Base-by-base conservation (phyloP, 2,329 filamentous ascomycete species). In the Fusarium verrucosum region DNA sequence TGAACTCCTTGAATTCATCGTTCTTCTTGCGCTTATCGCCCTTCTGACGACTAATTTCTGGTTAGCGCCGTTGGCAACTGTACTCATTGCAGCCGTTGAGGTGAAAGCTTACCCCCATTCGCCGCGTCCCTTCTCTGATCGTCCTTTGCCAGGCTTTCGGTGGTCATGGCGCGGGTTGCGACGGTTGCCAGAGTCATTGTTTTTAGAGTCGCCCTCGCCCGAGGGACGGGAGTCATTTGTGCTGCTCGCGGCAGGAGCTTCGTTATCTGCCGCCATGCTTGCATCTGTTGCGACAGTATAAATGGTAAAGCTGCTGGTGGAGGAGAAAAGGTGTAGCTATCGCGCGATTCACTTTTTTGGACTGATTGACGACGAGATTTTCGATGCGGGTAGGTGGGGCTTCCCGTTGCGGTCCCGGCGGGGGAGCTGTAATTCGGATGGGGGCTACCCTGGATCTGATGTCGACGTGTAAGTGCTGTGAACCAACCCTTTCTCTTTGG, bases 1-100 rank as follows among this genome's bases (percentile, higher is more conserved):
- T 80, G 51, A 71, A 77, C 65, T 79, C 76, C 58, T 75, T 76
- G 55, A 75, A 80, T 49, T 79, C 77, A 57, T 76, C 74, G 47
- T 76, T 75, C 62, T 75, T 73, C 68, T 77, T 74, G 64, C 75
- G 77, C 72, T 79, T 79, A 62, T 79, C 78, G 52, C 69, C 70
- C 43, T 75, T 73, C 56, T 76, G 62, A 28, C 77, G 76, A 44
- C 77, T 79, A 70, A 32, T 28, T 59, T 58, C 76, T 75, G 53
- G 73, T 79, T 72, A 77, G 77, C 70, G 40, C 59, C 65, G 66
- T 73, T 73, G 73, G 70, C 52, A 68, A 69, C 50, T 69, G 62
- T 43, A 50, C 44, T 42, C 51, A 55, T 30, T 45, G 25, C 17
- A 45, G 22, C 13, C 16, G 37, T 42, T 49, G 40, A 44, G 38